phyloP scores from a whole-genome alignment of 2,329 filamentous ascomycete species.

The Aspergillus sp. region DNA sequence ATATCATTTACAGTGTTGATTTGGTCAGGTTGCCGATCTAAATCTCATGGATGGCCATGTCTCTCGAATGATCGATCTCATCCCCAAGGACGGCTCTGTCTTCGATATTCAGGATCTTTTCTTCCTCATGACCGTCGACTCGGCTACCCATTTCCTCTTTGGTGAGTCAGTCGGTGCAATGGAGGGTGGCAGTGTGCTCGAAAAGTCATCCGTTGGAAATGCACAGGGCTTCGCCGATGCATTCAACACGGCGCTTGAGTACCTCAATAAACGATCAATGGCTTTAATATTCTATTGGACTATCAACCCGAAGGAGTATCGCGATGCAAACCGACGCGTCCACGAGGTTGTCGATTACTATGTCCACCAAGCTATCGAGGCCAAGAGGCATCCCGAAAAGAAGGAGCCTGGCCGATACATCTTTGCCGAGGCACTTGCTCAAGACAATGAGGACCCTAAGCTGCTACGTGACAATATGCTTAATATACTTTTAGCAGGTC shows the following conservation, averaged over 20 bases:
- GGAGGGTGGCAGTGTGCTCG: slow-evolving; percentile 53
- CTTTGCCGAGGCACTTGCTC: slow-evolving; percentile 51
- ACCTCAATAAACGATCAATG: slow-evolving; percentile 29
- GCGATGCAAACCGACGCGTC: slow-evolving; percentile 41
- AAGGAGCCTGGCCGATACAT: slow-evolving; percentile 42
- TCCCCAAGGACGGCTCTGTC: slow-evolving; percentile 48
- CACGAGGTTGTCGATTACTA: slow-evolving; percentile 52
- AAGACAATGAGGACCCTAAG: slow-evolving; percentile 47
- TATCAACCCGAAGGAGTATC: slow-evolving; percentile 41
- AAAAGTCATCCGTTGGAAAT: slow-evolving; percentile 31
- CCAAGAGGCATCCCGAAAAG: slow-evolving; percentile 33
- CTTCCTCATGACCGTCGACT: slow-evolving; percentile 79
- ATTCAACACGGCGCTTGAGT: slow-evolving; percentile 37
- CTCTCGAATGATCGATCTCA: slow-evolving; percentile 64
- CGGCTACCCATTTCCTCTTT: slow-evolving; percentile 82
- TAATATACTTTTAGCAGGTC: slow-evolving; percentile 53
- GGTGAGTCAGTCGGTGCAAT: slow-evolving; percentile 69
- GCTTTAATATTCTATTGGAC: slow-evolving; percentile 39
- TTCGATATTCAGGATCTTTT: slow-evolving; percentile 76
- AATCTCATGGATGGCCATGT: slow-evolving; percentile 78
- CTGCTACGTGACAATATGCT: slow-evolving; percentile 50
- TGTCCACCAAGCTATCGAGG: slow-evolving; percentile 45
- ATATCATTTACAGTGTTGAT: background rate
- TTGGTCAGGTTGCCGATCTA: slow-evolving; percentile 56
- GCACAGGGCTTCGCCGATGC: slow-evolving; percentile 37